phyloP scores from a whole-genome alignment of 345 rosid species.

The Combretum micranthum region DNA sequence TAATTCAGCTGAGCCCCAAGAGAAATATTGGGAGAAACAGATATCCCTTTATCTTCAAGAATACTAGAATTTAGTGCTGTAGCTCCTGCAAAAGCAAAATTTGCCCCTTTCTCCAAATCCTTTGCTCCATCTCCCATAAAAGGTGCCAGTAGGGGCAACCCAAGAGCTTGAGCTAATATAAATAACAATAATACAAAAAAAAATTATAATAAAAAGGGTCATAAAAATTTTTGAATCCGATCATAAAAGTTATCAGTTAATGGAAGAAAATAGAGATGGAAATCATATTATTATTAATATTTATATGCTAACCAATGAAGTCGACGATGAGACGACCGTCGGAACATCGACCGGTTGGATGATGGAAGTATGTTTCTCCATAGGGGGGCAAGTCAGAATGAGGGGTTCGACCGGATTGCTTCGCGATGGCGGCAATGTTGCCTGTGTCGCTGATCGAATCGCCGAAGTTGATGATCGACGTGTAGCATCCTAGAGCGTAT shows the following conservation, averaged over 20 bases:
- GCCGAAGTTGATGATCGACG: slow-evolving; percentile 50
- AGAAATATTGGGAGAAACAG: slow-evolving; percentile 19
- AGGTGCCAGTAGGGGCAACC: slow-evolving; percentile 32
- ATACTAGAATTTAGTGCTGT: slow-evolving; percentile 29
- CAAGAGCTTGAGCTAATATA: slow-evolving; percentile 36
- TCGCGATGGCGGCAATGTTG: slow-evolving; percentile 15
- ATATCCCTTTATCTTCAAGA: slow-evolving; percentile 24
- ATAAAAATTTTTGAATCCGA: too few relatives aligned
- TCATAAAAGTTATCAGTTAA: too few relatives aligned
- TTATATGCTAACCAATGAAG: slow-evolving; percentile 45
- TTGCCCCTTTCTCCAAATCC: slow-evolving; percentile 29
- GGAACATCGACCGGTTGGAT: slow-evolving; percentile 38
- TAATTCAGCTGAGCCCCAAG: slow-evolving; percentile 26
- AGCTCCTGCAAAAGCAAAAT: slow-evolving; percentile 50
- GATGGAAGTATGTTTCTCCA: slow-evolving; percentile 36
- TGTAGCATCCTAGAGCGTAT: background rate
- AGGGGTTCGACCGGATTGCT: slow-evolving; percentile 10
- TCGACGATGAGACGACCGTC: slow-evolving; percentile 54
- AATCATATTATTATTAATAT: too few relatives aligned
- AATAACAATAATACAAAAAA: background rate
- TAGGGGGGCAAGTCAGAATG: slow-evolving; percentile 30
- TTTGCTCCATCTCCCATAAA: slow-evolving; percentile 18
- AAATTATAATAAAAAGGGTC: background rate
- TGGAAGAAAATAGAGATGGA: too few relatives aligned
- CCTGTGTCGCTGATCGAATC: slow-evolving; percentile 55